Percentiles rank a stretch among this genome's conserved stretches.
phyloP scores from a whole-genome alignment of 176 grass and related monocot species.

The Hordeum vulgare region MorexV3_pseudomolecules_assembly NC_058519.1:11127441-11127940 shows the following conservation, averaged over 20 bases:
- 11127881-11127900: conserved; percentile 92
- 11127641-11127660: conserved; percentile 5
- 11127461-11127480: conserved; percentile 7
- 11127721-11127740: neutral
- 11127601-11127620: neutral
- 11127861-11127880: neutral
- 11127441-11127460: neutral
- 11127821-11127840: neutral
- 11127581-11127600: neutral
- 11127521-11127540: neutral
- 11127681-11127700: neutral
- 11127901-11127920: conserved; percentile 73
- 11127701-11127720: conserved; percentile 1
- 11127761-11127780: neutral
- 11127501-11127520: neutral
- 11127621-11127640: neutral
- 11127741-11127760: neutral
- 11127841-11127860: neutral
- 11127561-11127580: neutral
- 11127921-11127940: conserved; percentile 88
- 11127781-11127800: neutral
- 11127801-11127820: neutral
- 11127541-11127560: neutral
- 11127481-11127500: neutral
- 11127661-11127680: neutral